Conservation (phyloP, 2,329 filamentous ascomycete genomes). For the Elsinoe perseae region DNA sequence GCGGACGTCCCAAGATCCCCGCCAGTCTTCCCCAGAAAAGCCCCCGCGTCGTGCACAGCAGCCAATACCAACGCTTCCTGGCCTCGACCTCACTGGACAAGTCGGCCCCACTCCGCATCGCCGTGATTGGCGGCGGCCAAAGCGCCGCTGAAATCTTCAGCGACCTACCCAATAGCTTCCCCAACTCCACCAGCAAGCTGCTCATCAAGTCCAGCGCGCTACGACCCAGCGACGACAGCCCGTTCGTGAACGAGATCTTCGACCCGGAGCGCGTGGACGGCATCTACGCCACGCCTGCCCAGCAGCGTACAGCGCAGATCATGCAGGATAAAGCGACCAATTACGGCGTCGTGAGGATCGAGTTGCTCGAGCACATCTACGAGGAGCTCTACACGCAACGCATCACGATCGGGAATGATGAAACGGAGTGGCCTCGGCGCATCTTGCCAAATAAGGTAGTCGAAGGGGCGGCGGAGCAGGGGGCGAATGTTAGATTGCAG, state of each 20-base stretch:
- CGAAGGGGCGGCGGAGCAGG: constrained; percentile 50
- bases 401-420: constrained; percentile 59
- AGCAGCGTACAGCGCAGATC: constrained; percentile 54
- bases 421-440: constrained; percentile 70
- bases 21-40: constrained; percentile 60
- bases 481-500: constrained; percentile 51
- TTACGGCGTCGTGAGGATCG: constrained; percentile 88
- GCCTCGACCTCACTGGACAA: constrained; percentile 52
- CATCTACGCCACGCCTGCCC: constrained; percentile 60
- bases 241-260: constrained; percentile 96
- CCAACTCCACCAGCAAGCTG: constrained; percentile 67
- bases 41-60: constrained; percentile 77
- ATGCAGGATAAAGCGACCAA: constrained; percentile 75
- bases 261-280: constrained; percentile 76
- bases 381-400: constrained; percentile 81
- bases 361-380: constrained; percentile 82
- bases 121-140: constrained; percentile 82
- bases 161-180: constrained; percentile 74
- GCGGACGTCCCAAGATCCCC: constrained; percentile 63
- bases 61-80: constrained; percentile 65
- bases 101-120: constrained; percentile 59
- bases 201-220: constrained; percentile 78
- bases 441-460: constrained; percentile 66
- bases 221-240: constrained; percentile 87
- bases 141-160: constrained; percentile 93